Evolutionary conservation across 2,329 filamentous ascomycete genomes (phyloP), one percentile per base, ranked within the genome.

Genomic region (Ascochyta fabae): DNA sequence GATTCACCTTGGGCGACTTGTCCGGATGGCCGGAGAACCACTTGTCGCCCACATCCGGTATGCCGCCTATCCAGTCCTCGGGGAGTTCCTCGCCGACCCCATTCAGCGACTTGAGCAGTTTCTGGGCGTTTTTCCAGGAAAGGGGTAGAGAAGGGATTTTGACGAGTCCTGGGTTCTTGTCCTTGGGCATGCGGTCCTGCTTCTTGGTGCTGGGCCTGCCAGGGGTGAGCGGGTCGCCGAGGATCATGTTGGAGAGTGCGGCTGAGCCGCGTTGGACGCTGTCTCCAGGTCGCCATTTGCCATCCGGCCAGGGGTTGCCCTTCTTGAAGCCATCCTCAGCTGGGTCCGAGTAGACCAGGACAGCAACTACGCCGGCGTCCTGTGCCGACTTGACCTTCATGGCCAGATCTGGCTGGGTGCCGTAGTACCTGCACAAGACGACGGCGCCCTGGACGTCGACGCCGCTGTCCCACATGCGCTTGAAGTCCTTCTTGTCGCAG

Each of bases 361-460:
- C 96, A 13, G 94, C 95, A 2, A 83, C 86, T 61, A 92, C 95
- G 1, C 95, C 95, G 13, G 90, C 91, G 65, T 91, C 74, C 75
- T 97, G 91, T 1, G 95, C 95, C 9, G 91, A 90, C 77, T 94
- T 96, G 67, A 99, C 85, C 75, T 98, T 97, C 65, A 96, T 78
- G 1, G 86, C 90, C 6, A 84, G 81, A 70, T 96, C 90, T 2
- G 79, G 80, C 69, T 94, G 86, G 1, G 86, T 85, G 31, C 91
- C 92, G 64, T 89, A 88, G 72, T 95, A 89, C 53, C 91, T 84
- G 19, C 98, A 90, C 31, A 99, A 79, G 1, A 88, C 92, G 69
- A 99, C 92, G 3, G 92, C 88, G 12, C 91, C 93, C 47, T 88
- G 84, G 1, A 91, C 83, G 26, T 89, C 83, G 57, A 98, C 83